phyloP scores from a whole-genome alignment of 1,284 basidiomycete genomes.

The Boletellus sp. region DNA sequence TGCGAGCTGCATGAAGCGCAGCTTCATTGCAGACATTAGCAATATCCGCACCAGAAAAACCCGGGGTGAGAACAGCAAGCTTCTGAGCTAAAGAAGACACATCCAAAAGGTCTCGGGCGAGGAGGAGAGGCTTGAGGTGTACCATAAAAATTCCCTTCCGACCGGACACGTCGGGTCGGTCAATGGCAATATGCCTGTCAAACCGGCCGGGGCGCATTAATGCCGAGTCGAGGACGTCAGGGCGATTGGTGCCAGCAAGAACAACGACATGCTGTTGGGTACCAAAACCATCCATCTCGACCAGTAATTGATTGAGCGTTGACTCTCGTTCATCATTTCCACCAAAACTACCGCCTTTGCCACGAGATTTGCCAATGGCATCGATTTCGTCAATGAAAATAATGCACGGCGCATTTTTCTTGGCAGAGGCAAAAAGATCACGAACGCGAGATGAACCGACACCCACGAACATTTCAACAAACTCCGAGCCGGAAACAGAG shows the following conservation, averaged over 20 bases:
- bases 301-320: slow-evolving; percentile 95
- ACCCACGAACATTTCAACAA: slow-evolving; percentile 99
- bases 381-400: slow-evolving; percentile 99
- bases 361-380: slow-evolving; percentile 94
- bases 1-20: slow-evolving; percentile 90
- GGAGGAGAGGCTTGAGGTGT: slow-evolving; percentile 83
- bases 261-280: slow-evolving; percentile 96
- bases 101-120: slow-evolving; percentile 59
- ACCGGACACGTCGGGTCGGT: slow-evolving; percentile 91
- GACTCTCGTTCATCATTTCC: slow-evolving; percentile 99
- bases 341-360: slow-evolving; percentile 85
- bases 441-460: slow-evolving; percentile 97
- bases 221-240: slow-evolving; percentile 93
- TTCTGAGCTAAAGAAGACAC: slow-evolving; percentile 78
- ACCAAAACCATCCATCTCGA: slow-evolving; percentile 99
- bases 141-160: slow-evolving; percentile 94
- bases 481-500: slow-evolving; percentile 97
- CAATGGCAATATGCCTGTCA: slow-evolving; percentile 95
- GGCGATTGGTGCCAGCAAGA: slow-evolving; percentile 93
- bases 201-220: slow-evolving; percentile 97
- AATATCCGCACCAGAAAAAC: slow-evolving; percentile 98
- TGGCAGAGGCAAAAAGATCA: slow-evolving; percentile 95
- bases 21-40: slow-evolving; percentile 99
- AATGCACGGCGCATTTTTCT: slow-evolving; percentile 97
- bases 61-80: slow-evolving; percentile 92